Percentiles rank a stretch among this genome's conserved stretches.
phyloP scores from a whole-genome alignment of 2,329 filamentous ascomycete genomes.

The Coleophoma eucalyptorum region DNA sequence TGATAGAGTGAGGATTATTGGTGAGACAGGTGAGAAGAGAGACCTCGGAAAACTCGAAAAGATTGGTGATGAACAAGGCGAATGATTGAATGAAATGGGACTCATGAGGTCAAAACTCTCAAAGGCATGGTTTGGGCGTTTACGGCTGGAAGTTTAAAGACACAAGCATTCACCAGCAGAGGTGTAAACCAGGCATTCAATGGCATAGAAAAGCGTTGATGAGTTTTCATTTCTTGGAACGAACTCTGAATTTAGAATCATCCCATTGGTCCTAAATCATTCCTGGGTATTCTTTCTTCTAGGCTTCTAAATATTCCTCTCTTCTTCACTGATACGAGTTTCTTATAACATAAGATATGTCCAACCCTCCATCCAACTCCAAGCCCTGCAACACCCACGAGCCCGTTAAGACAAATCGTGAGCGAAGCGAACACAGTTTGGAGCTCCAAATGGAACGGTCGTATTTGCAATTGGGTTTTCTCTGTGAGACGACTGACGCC shows the following conservation, averaged over 20 bases:
- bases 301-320: background rate
- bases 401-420: conserved; percentile 23
- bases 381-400: conserved; percentile 18
- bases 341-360: conserved; percentile 36
- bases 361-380: conserved; percentile 43
- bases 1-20: conserved; percentile 75
- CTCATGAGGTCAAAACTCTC: too few species aligned
- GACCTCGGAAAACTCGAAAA: conserved; percentile 96
- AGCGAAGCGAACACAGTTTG: conserved; percentile 29
- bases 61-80: conserved; percentile 71
- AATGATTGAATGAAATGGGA: conserved; percentile 30
- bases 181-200: too few species aligned
- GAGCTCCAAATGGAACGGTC: conserved; percentile 44
- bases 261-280: background rate
- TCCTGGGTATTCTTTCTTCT: too few species aligned
- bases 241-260: background rate
- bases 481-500: conserved; percentile 33
- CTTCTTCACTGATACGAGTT: background rate
- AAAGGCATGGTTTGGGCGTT: too few species aligned
- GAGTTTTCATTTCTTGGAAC: background rate
- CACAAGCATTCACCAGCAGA: too few species aligned
- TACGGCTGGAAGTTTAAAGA: too few species aligned
- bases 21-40: conserved; percentile 86
- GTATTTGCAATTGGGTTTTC: conserved; percentile 69
- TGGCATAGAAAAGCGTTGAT: too few species aligned